These are phyloP conservation scores for Hibiscus tridactylites DNA, from an alignment of 345 rosid genomes.

Conservation along the genomic window DNA sequence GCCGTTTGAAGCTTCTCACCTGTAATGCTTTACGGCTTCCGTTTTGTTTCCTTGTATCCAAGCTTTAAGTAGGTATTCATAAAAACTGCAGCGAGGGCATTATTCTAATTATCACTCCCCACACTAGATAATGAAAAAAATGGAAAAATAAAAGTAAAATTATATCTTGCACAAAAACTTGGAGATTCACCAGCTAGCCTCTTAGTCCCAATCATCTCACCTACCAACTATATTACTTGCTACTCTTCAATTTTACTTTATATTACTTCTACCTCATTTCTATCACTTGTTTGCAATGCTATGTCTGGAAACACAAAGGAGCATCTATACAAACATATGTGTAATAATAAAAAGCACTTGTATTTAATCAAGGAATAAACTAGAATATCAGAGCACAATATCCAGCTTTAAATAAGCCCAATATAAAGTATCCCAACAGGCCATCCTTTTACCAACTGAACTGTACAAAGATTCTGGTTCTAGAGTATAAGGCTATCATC, in stretches of 20 bases:
- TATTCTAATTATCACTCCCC: neutral
- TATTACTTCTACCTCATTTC: neutral
- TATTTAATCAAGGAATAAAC: neutral
- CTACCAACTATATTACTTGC: neutral
- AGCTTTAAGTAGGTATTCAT: conserved; percentile 93
- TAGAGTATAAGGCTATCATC: neutral
- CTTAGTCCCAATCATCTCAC: neutral
- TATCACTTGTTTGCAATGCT: neutral
- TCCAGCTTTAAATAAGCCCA: neutral
- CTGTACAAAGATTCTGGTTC: neutral
- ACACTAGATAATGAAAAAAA: neutral
- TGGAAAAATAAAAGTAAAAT: neutral
- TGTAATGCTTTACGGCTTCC: conserved; percentile 54
- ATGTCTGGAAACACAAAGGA: neutral
- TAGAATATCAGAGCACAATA: neutral
- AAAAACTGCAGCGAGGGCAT: conserved; percentile 51
- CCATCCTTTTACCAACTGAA: neutral
- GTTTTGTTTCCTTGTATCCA: conserved; percentile 97
- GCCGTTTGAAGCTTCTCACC: conserved; percentile 32
- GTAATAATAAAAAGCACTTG: neutral
- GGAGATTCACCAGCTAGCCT: neutral
- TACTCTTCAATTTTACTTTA: neutral
- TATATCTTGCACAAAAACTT: neutral
- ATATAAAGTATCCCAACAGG: neutral
- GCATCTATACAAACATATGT: neutral